Evolutionary conservation across 345 rosid species (phyloP).

Genomic region (Eucalyptus marginata): DNA sequence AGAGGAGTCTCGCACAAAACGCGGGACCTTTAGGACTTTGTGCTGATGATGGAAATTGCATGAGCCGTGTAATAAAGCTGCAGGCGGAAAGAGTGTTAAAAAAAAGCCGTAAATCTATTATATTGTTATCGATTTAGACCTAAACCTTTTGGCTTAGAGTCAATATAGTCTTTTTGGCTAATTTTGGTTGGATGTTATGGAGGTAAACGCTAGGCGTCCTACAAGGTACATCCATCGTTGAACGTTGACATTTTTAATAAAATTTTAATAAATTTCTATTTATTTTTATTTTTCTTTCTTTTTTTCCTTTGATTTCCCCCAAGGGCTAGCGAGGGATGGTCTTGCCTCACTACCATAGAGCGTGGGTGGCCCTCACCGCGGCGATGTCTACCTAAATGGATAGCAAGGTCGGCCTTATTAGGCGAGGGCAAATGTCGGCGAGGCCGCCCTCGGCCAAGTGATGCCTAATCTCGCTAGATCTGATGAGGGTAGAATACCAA

Average conservation of each 20-base stretch:
- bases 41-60: not conserved
- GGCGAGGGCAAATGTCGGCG: too few relatives aligned
- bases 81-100: accelerated
- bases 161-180: accelerated
- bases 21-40: not conserved
- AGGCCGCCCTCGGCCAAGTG: too few relatives aligned
- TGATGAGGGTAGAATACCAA: accelerated
- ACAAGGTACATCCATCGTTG: accelerated
- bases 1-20: not conserved
- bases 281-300: accelerated
- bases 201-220: accelerated
- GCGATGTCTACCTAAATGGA: too few relatives aligned
- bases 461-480: too few relatives aligned
- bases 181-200: accelerated
- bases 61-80: not conserved
- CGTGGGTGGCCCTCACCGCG: too few relatives aligned
- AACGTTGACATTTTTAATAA: accelerated
- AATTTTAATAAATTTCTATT: too few relatives aligned
- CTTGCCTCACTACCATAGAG: too few relatives aligned
- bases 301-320: too few relatives aligned
- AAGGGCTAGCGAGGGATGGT: too few relatives aligned
- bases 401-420: too few relatives aligned
- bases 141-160: accelerated
- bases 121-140: accelerated
- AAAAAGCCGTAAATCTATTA: accelerated